Evolutionary conservation across 2,329 filamentous ascomycete species (phyloP).

Genomic region (Ceratocystis cacaofunesta): DNA sequence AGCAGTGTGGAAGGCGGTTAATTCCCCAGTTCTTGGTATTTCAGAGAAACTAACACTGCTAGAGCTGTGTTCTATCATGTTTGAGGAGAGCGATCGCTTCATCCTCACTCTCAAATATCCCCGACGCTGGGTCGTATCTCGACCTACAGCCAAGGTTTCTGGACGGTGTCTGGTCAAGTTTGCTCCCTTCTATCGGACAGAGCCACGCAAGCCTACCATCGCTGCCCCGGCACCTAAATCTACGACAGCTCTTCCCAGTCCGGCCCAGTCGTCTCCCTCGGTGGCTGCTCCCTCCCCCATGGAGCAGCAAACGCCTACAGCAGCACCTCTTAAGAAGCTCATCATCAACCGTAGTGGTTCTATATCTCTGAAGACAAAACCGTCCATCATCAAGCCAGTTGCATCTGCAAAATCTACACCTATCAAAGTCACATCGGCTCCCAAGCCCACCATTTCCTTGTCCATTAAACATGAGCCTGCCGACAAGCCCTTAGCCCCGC

Average conservation of each 20-base stretch:
- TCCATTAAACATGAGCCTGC: slow-evolving; percentile 15
- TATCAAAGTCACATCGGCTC: neutral
- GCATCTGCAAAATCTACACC: slow-evolving; percentile 2
- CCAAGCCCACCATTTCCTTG: slow-evolving; percentile 14
- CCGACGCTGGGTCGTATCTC: slow-evolving; percentile 29
- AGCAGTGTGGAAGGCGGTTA: slow-evolving; percentile 31
- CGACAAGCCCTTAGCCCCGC: slow-evolving; percentile 2
- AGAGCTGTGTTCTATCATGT: slow-evolving; percentile 33
- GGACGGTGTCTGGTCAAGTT: slow-evolving; percentile 28
- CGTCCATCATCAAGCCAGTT: slow-evolving; percentile 7
- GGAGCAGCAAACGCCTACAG: slow-evolving; percentile 1
- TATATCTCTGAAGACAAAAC: slow-evolving; percentile 15
- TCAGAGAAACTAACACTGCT: slow-evolving; percentile 30
- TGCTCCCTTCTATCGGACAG: slow-evolving; percentile 27
- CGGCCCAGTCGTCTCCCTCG: neutral
- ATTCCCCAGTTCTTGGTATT: slow-evolving; percentile 28
- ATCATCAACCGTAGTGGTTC: slow-evolving; percentile 18
- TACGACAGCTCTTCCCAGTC: neutral
- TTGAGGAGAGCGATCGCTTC: slow-evolving; percentile 31
- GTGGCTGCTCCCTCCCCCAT: neutral
- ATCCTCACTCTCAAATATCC: slow-evolving; percentile 29
- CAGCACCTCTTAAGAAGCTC: slow-evolving; percentile 16
- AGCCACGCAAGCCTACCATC: slow-evolving; percentile 9
- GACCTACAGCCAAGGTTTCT: slow-evolving; percentile 25
- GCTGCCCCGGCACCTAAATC: slow-evolving; percentile 5